These are phyloP conservation scores for Funneliformis mosseae DNA, from an alignment of 192 early-diverging fungal genomes.

Conservation along the genomic window DNA sequence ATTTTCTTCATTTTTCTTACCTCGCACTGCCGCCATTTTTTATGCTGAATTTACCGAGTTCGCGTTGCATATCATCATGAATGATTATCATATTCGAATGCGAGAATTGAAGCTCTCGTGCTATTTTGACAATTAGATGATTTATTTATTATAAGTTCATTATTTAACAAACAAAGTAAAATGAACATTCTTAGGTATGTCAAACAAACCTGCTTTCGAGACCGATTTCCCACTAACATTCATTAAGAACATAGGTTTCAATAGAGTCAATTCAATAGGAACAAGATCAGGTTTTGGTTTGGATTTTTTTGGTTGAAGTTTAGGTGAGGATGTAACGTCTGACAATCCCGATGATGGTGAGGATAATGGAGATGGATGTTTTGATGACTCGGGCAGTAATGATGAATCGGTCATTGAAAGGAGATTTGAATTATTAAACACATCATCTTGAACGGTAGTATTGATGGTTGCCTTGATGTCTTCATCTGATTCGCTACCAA, in stretches of 20 bases:
- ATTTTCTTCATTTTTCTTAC: slow-evolving; percentile 35
- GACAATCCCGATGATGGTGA: not conserved
- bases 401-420: not conserved
- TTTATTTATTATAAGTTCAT: not conserved
- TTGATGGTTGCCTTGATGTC: not conserved
- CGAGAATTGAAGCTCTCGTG: slow-evolving; percentile 48
- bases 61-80: slow-evolving; percentile 75
- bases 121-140: slow-evolving; percentile 30
- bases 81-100: slow-evolving; percentile 57
- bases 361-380: not conserved
- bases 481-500: not conserved
- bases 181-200: not conserved
- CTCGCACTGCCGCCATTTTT: slow-evolving; percentile 67
- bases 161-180: not conserved
- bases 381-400: not conserved
- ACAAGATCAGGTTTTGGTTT: slow-evolving; percentile 27
- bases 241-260: slow-evolving; percentile 70
- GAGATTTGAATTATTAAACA: too few species aligned
- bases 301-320: slow-evolving; percentile 1
- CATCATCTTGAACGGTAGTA: not conserved
- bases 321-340: not conserved
- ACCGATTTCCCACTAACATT: slow-evolving; percentile 69
- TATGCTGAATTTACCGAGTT: slow-evolving; percentile 60
- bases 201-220: slow-evolving; percentile 57
- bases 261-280: slow-evolving; percentile 51